These are phyloP conservation scores for Chytridiales sp. DNA, from an alignment of 371 early-diverging fungal species.

Conservation along the genomic window DNA sequence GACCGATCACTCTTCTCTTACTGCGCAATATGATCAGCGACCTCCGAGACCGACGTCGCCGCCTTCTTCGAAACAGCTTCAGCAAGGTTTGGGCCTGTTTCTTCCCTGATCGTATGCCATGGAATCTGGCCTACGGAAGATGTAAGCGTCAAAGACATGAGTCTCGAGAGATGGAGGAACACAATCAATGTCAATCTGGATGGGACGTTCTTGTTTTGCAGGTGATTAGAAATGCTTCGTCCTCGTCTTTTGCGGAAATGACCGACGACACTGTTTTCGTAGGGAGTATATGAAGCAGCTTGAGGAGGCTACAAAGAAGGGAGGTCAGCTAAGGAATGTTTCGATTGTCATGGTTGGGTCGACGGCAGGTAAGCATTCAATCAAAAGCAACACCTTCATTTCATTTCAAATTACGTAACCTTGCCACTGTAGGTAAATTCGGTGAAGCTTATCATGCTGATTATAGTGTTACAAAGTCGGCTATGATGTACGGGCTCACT, in stretches of 20 bases:
- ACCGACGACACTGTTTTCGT: not conserved
- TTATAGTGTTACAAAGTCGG: constrained; percentile 43
- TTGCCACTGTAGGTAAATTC: constrained; percentile 51
- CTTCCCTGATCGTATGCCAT: constrained; percentile 50
- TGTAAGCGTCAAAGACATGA: constrained; percentile 50
- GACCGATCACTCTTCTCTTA: not conserved
- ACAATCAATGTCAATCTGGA: constrained; percentile 52
- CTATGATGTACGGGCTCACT: constrained; percentile 52
- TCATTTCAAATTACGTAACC: not conserved
- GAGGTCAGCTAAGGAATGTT: constrained; percentile 19
- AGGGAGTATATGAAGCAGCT: constrained; percentile 41
- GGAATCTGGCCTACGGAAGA: constrained; percentile 54
- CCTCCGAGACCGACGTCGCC: constrained; percentile 31
- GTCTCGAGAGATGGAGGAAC: constrained; percentile 41
- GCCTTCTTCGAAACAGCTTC: constrained; percentile 24
- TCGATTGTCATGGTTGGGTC: constrained; percentile 46
- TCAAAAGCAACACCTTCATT: too few species aligned
- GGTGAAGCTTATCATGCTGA: constrained; percentile 54
- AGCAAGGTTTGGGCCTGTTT: constrained; percentile 34
- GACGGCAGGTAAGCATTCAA: constrained; percentile 2
- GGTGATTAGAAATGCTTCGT: constrained; percentile 3
- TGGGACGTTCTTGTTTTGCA: constrained; percentile 50
- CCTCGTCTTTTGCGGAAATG: not conserved
- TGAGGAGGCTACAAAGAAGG: constrained; percentile 30
- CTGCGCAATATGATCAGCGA: constrained; percentile 15